A percentile compares a stretch with the other conserved stretches of the same genome.
phyloP scores from a whole-genome alignment of 1,284 basidiomycete species.

The Fomitopsis palustris region DNA sequence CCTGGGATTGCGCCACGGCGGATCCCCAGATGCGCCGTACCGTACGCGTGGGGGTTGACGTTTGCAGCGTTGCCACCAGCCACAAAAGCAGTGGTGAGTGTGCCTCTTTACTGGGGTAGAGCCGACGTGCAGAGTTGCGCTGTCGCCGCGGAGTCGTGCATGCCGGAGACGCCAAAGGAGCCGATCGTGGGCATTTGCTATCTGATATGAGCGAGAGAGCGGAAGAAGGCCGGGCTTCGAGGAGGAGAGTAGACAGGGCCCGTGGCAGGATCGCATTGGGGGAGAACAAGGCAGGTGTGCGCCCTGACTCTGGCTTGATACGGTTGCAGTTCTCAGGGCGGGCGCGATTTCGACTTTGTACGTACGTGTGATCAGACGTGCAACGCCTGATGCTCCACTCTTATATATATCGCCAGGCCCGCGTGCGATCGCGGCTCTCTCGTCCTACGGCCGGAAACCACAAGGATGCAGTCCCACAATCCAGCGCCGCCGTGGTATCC shows the following conservation, averaged over 20 bases:
- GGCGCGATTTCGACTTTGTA: background rate
- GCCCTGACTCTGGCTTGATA: background rate
- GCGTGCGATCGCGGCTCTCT: constrained; percentile 1
- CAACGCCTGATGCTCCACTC: background rate
- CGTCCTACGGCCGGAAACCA: constrained; percentile 2
- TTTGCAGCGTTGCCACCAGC: background rate
- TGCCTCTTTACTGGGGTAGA: background rate
- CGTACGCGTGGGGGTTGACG: background rate
- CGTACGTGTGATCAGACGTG: background rate
- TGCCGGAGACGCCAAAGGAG: background rate
- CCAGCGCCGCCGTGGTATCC: constrained; percentile 8
- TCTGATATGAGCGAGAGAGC: background rate
- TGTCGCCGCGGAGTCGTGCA: background rate
- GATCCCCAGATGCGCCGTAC: background rate
- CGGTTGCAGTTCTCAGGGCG: background rate
- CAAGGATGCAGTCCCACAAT: constrained; percentile 13
- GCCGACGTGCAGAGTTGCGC: background rate
- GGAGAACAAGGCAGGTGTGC: background rate
- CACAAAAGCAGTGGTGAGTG: background rate
- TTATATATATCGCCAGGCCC: constrained; percentile 8
- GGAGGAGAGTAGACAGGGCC: background rate
- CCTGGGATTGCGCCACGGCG: background rate
- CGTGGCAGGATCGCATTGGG: background rate
- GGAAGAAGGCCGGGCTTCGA: background rate
- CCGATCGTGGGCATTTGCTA: background rate